These are phyloP conservation scores for Royoungia palumana DNA, from an alignment of 768 basidiomycete genomes.

Conservation along the genomic window DNA sequence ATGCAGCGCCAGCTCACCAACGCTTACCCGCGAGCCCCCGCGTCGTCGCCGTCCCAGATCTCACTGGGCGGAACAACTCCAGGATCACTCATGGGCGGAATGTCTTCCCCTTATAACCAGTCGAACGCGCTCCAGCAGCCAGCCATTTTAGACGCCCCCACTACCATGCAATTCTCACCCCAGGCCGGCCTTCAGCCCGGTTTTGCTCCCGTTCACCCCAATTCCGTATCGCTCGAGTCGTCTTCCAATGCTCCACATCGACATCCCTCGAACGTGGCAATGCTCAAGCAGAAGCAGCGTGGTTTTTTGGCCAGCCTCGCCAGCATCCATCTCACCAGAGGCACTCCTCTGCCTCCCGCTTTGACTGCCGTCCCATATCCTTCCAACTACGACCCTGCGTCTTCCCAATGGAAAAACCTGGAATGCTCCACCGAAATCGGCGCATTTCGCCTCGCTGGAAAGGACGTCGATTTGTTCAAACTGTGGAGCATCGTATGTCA, in stretches of 20 bases:
- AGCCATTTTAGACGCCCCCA: conserved; percentile 39
- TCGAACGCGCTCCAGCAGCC: conserved; percentile 34
- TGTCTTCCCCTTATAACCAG: conserved; percentile 34
- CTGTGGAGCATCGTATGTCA: conserved; percentile 63
- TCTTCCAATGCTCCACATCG: conserved; percentile 37
- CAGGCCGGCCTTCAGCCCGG: conserved; percentile 46
- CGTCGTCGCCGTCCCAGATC: conserved; percentile 35
- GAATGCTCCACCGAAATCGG: conserved; percentile 63
- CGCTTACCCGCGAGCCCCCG: conserved; percentile 46
- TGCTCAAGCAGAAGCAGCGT: conserved; percentile 54
- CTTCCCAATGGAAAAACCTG: conserved; percentile 62
- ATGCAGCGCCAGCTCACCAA: conserved; percentile 49
- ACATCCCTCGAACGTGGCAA: conserved; percentile 31
- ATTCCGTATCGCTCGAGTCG: conserved; percentile 44
- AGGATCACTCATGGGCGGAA: conserved; percentile 66
- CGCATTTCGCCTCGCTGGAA: conserved; percentile 63
- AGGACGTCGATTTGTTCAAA: conserved; percentile 73
- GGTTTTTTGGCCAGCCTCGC: conserved; percentile 61
- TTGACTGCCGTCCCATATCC: conserved; percentile 60
- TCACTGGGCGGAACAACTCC: conserved; percentile 57
- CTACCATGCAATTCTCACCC: conserved; percentile 40
- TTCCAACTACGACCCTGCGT: conserved; percentile 57
- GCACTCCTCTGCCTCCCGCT: conserved; percentile 69
- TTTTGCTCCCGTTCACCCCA: conserved; percentile 37
- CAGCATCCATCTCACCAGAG: conserved; percentile 52